Percentiles rank a stretch among this genome's conserved stretches.
Conservation (phyloP, 768 basidiomycete species). For the Tricholomella constricta region DNA sequence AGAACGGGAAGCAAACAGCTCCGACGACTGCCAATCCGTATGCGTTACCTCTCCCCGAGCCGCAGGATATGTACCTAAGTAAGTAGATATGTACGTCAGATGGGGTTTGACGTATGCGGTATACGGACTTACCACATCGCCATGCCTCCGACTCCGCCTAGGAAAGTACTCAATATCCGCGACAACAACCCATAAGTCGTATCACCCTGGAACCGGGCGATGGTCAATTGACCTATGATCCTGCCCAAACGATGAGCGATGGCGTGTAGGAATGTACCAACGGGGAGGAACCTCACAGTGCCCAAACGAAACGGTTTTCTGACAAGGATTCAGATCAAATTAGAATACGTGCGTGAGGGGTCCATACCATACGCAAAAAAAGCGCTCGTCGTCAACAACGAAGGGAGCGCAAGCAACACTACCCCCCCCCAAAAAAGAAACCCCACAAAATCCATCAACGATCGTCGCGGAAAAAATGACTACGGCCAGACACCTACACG, state of each 20-base stretch:
- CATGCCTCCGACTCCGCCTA: conserved; percentile 63
- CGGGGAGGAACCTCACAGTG: conserved; percentile 51
- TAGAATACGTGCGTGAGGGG: neutral
- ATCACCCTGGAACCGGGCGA: conserved; percentile 74
- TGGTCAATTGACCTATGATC: conserved; percentile 74
- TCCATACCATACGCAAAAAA: conserved; percentile 58
- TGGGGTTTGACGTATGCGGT: neutral
- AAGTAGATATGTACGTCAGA: neutral
- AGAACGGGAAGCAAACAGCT: conserved; percentile 69
- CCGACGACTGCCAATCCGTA: conserved; percentile 73
- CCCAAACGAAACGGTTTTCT: conserved; percentile 75
- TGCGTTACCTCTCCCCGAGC: conserved; percentile 56
- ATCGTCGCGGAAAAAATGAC: neutral
- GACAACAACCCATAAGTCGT: conserved; percentile 67
- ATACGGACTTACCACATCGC: conserved; percentile 58
- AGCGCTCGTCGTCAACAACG: conserved; percentile 55
- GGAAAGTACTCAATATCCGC: conserved; percentile 64
- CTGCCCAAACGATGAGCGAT: conserved; percentile 33
- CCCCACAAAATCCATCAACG: neutral
- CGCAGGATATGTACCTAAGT: conserved; percentile 70
- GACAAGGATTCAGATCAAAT: neutral
- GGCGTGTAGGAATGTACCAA: neutral
- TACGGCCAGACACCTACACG: conserved; percentile 42
- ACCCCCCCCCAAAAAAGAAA: too few species aligned
- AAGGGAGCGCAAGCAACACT: conserved; percentile 64